These are phyloP conservation scores for Loxodes magnus DNA, from an alignment of 73 alveolate genomes.

Conservation along the genomic window DNA sequence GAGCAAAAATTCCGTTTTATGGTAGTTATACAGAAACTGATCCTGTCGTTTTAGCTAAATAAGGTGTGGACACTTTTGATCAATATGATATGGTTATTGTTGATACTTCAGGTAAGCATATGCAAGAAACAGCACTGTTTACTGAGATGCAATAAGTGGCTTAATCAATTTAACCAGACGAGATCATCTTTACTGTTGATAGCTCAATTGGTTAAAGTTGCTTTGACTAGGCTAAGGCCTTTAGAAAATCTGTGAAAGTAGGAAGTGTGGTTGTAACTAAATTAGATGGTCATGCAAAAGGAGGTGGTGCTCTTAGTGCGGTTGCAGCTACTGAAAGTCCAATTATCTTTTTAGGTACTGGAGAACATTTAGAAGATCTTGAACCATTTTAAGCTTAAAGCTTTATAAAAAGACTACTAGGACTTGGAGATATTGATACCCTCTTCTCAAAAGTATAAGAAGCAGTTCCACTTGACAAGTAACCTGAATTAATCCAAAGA, in stretches of 20 bases:
- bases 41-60: constrained; percentile 96
- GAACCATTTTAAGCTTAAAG: constrained; percentile 92
- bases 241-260: constrained; percentile 91
- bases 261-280: constrained; percentile 98
- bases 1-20: constrained; percentile 62
- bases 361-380: constrained; percentile 94
- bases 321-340: constrained; percentile 97
- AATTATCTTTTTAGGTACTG: constrained; percentile 95
- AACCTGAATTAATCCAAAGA: constrained; percentile 84
- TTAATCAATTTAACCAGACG: constrained; percentile 93
- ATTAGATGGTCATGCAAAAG: constrained; percentile 99
- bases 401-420: constrained; percentile 92
- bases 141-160: constrained; percentile 97
- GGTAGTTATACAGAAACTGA: constrained; percentile 94
- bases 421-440: constrained; percentile 76
- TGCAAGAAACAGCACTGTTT: constrained; percentile 93
- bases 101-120: constrained; percentile 99
- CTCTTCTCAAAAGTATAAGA: constrained; percentile 63
- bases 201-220: constrained; percentile 25
- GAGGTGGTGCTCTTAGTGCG: constrained; percentile 98
- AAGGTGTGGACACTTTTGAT: constrained; percentile 88
- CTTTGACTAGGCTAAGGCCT: constrained; percentile 82
- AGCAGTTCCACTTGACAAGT: constrained; percentile 84
- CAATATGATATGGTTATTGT: constrained; percentile 94
- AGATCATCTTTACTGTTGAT: constrained; percentile 94